These are phyloP conservation scores for Ceratocystis destructans DNA, from an alignment of 2,329 filamentous ascomycete species.

Conservation along the genomic window DNA sequence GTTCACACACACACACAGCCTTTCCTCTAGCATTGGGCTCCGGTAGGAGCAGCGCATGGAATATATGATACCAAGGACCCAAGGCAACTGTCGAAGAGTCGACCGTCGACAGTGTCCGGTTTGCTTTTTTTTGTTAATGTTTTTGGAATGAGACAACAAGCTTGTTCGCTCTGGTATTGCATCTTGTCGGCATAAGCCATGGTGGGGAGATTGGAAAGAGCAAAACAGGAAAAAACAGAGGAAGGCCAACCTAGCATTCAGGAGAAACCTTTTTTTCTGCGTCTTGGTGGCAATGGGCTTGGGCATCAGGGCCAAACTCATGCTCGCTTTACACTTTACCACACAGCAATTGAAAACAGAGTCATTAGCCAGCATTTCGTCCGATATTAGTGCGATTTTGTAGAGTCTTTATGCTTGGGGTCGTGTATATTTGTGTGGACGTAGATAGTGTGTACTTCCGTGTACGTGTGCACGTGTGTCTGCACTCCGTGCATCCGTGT, in stretches of 20 bases:
- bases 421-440: neutral
- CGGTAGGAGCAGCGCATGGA: conserved; percentile 8
- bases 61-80: conserved; percentile 14
- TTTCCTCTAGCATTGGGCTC: conserved; percentile 10
- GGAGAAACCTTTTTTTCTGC: neutral
- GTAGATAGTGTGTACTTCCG: neutral
- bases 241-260: neutral
- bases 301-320: conserved; percentile 7
- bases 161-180: neutral
- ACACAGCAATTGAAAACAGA: neutral
- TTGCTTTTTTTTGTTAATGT: conserved; percentile 12
- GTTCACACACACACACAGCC: conserved; percentile 5
- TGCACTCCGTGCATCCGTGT: no score
- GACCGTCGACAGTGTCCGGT: conserved; percentile 14
- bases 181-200: neutral
- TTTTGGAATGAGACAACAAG: neutral
- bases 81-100: conserved; percentile 7
- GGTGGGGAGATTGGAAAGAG: neutral
- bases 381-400: neutral
- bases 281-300: neutral
- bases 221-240: neutral
- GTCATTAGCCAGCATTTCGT: neutral
- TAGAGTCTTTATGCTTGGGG: neutral
- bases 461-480: no score
- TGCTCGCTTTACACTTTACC: neutral